Evolutionary conservation across 768 basidiomycete species (phyloP), one percentile per base, ranked within the genome.

Genomic region (Lactarius trivialis): DNA sequence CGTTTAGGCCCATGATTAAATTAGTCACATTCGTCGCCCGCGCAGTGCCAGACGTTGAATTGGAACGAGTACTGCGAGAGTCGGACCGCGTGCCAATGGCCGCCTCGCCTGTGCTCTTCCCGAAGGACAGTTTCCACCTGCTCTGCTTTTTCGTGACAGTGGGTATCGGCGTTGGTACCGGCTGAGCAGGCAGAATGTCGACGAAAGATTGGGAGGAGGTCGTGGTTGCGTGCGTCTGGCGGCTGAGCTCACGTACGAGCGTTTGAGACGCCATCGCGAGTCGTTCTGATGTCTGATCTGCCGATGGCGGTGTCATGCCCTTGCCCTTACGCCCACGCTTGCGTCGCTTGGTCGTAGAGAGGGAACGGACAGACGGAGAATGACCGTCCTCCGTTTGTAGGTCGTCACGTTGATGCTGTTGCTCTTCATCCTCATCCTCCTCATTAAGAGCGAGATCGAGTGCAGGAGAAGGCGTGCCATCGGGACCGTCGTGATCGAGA

Each of bases 241-340:
- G 81, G 69, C 88, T 89, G 68, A 96, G 83, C 75, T 95, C 90
- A 64, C 93, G 80, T 24, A 89, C 93, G 36, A 96, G 80, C 4
- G 83, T 79, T 71, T 96, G 90, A 7, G 89, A 90, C 1, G 89
- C 91, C 60, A 79, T 81, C 19, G 91, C 92, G 43, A 95, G 82
- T 5, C 84, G 86, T 24, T 81, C 80, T 61, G 91, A 76, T 6
- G 84, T 85, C 58, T 81, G 67, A 14, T 54, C 66, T 9, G 71
- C 60, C 0, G 75, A 70, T n/a, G 75, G 70, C n/a, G 73, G 67
- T 19, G 72, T 71, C 14, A 72, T 71, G 69, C 88, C 82, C 74
- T 89, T 91, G 70, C 88, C 88, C 76, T 91, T 94, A 56, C 94
- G 81, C 2, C 93, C 93, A 55, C 93, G 81, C 74, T 91, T 94